Conservation (phyloP, 257 asterid species). For the Petunia secreta region DNA sequence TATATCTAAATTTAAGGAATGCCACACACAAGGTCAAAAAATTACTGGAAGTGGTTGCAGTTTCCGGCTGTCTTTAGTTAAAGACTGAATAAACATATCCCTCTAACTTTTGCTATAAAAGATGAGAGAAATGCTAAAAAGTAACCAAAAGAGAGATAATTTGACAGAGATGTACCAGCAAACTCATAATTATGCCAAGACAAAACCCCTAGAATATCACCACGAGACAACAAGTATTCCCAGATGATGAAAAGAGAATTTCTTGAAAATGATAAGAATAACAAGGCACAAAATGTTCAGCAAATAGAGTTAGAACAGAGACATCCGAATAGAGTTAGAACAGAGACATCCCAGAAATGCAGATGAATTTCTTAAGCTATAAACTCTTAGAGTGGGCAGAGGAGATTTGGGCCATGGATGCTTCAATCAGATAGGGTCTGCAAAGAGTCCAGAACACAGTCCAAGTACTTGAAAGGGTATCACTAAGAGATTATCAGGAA, state of each 20-base stretch:
- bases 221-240: neutral
- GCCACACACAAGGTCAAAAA: too few species aligned
- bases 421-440: conserved; percentile 1
- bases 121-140: neutral
- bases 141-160: neutral
- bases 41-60: too few species aligned
- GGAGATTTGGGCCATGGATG: neutral
- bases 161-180: neutral
- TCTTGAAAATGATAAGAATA: neutral
- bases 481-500: neutral
- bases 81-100: neutral
- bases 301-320: neutral
- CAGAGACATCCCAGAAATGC: neutral
- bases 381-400: neutral
- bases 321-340: neutral
- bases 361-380: conserved; percentile 1
- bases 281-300: neutral
- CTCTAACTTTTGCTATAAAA: neutral
- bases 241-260: neutral
- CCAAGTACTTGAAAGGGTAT: neutral
- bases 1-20: too few species aligned
- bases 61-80: too few species aligned
- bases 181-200: neutral
- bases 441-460: conserved; percentile 9
- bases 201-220: neutral